These are phyloP conservation scores for Hamamelis virginiana DNA, from an alignment of 164 flowering plant genomes.

Conservation along the genomic window DNA sequence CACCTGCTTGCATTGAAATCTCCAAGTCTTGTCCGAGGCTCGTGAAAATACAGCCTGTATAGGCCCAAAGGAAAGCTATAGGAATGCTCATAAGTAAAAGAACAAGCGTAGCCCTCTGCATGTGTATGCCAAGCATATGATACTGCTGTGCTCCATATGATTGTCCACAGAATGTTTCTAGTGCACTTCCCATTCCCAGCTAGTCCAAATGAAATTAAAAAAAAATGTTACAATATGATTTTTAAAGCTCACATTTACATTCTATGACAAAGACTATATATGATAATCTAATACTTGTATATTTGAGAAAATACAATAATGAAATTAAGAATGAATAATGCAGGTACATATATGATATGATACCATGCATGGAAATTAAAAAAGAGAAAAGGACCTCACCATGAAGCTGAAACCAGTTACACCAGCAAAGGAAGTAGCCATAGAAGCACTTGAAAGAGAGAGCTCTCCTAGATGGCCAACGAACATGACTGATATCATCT, in stretches of 20 bases:
- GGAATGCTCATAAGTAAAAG: slow-evolving; percentile 14
- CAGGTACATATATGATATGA: no score
- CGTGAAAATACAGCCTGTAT: slow-evolving; percentile 11
- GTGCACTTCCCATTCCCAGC: slow-evolving; percentile 28
- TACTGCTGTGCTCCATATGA: slow-evolving; percentile 27
- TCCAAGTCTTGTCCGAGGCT: slow-evolving; percentile 14
- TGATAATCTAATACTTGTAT: no score
- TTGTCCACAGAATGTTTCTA: slow-evolving; percentile 29
- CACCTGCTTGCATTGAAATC: slow-evolving; percentile 19
- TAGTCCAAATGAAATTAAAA: not conserved
- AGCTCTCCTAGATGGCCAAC: slow-evolving; percentile 26
- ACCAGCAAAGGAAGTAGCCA: slow-evolving; percentile 28
- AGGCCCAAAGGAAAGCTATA: slow-evolving; percentile 16
- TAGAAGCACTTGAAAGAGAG: slow-evolving; percentile 23
- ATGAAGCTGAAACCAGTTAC: slow-evolving; percentile 30
- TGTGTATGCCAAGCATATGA: slow-evolving; percentile 20
- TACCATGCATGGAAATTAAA: no score
- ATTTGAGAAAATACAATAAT: no score
- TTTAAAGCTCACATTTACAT: no score
- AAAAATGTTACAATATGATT: not conserved
- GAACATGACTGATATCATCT: slow-evolving; percentile 26
- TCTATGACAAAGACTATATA: no score
- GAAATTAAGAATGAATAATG: no score
- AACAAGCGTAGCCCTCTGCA: slow-evolving; percentile 26
- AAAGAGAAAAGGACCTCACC: slow-evolving; percentile 4